Evolutionary conservation across 2,329 filamentous ascomycete genomes (phyloP), one percentile per base, ranked within the genome.

Genomic region (Pseudopithomyces chartarum): DNA sequence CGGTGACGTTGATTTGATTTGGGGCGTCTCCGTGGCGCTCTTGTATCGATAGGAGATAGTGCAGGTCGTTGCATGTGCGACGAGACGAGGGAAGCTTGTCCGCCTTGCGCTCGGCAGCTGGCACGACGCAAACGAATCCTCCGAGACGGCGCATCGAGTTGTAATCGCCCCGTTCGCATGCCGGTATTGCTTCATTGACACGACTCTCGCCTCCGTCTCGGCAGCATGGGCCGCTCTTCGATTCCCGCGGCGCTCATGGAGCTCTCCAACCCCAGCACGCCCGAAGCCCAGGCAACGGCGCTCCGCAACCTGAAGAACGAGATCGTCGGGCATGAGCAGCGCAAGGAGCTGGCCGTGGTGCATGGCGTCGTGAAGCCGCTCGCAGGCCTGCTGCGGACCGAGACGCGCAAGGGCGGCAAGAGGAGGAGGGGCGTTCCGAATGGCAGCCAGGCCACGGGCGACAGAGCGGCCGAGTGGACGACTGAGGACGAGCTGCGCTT

Each of bases 281-380:
- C 69, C 34, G 68, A 75, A 48, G 71, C 75, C n/a, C 79, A 80
- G 58, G 69, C 80, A 39, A 79, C 81, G 23, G 85, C 87, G 48
- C 82, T 97, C 43, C 86, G 88, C 62, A 81, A 82, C 40, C 80
- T 99, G 29, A 98, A 97, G 80, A 95, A 97, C 75, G 90, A 95
- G 61, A 84, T 96, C 46, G 87, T 97, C 58, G 95, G 95, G 22
- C 92, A 98, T 75, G 84, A 90, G 33, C 88, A 94, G 74, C 88
- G 89, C 74, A 99, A 99, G 77, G 89, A 94, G 76, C 78, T 86
- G 55, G 93, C 89, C 81, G 83, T 97, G 39, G 81, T 81, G 56
- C 79, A 85, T 53, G 93, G 93, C 17, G 81, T 91, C 26, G 76
- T 95, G 45, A 83, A 85, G 52, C 83, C 84, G 33, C 79, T 90